Conservation (phyloP, 768 basidiomycete genomes). For the Pleurotus salmoneostramineus region DNA sequence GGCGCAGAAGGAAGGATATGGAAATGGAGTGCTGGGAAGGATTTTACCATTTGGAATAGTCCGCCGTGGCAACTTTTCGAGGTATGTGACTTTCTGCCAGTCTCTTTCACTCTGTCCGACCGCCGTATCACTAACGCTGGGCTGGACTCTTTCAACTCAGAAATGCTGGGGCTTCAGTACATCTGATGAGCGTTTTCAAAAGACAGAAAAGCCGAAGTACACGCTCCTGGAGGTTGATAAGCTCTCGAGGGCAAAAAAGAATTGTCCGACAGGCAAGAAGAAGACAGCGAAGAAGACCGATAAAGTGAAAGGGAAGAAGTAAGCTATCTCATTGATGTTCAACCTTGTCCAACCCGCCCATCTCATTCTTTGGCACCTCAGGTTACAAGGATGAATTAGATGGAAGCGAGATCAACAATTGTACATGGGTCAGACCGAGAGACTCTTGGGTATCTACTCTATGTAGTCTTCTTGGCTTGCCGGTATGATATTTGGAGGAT, state of each 20-base stretch:
- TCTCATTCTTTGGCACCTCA: no score
- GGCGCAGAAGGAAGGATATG: not conserved
- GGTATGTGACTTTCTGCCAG: not conserved
- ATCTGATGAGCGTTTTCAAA: not conserved
- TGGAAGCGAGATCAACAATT: no score
- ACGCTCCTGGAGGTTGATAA: not conserved
- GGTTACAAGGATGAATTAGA: no score
- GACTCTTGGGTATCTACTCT: no score
- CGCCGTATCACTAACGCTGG: not conserved
- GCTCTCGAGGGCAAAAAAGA: not conserved
- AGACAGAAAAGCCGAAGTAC: not conserved
- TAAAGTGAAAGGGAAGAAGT: not conserved
- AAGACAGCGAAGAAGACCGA: not conserved
- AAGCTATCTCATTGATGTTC: no score
- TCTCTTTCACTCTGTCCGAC: not conserved
- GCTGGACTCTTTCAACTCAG: no score
- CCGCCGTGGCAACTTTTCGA: not conserved
- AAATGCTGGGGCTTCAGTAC: not conserved
- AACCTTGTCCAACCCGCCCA: no score
- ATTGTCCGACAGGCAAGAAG: not conserved
- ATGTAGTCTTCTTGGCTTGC: no score
- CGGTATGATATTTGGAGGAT: no score
- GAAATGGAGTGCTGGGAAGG: not conserved
- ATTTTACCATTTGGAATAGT: not conserved
- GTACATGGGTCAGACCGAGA: no score